A percentile compares a stretch with the other conserved stretches of the same genome.
phyloP scores from a whole-genome alignment of 2,329 filamentous ascomycete genomes.

The Cordyceps farinosa region DNA sequence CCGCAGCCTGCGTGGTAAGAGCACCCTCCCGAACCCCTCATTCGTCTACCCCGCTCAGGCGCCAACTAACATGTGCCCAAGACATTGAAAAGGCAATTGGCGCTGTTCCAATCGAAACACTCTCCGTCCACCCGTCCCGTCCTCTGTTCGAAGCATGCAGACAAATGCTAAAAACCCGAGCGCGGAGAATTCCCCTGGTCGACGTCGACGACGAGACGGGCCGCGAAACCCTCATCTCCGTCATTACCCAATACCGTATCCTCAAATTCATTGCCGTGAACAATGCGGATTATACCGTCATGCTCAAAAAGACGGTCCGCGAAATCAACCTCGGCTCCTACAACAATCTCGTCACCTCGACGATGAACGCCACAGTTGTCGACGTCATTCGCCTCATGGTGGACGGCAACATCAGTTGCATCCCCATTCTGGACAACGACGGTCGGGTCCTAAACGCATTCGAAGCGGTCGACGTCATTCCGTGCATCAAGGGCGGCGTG shows the following conservation, averaged over 20 bases:
- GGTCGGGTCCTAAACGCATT: conserved; percentile 87
- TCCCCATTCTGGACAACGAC: conserved; percentile 83
- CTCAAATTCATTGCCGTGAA: conserved; percentile 99
- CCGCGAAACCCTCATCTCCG: conserved; percentile 88
- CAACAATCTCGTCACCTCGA: conserved; percentile 71
- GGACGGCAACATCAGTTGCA: conserved; percentile 86
- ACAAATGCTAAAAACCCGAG: conserved; percentile 89
- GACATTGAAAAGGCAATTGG: conserved; percentile 95
- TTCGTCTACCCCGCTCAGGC: background rate
- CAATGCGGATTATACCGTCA: conserved; percentile 75
- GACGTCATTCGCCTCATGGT: conserved; percentile 94
- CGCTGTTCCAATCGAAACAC: conserved; percentile 85
- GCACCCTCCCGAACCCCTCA: background rate
- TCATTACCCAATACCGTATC: conserved; percentile 97
- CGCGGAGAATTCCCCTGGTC: conserved; percentile 87
- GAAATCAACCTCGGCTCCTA: conserved; percentile 88
- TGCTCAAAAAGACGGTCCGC: conserved; percentile 79
- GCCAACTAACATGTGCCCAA: conserved; percentile 34
- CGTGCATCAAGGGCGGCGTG: conserved; percentile 86
- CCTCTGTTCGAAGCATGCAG: conserved; percentile 94
- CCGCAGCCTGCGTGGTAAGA: conserved; percentile 81
- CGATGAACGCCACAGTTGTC: conserved; percentile 87
- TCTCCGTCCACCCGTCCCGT: conserved; percentile 87
- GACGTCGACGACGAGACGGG: conserved; percentile 93
- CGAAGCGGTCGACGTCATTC: conserved; percentile 95